Conservation (phyloP, 352 stramenopile species). For the Globisporangium splendens region DNA sequence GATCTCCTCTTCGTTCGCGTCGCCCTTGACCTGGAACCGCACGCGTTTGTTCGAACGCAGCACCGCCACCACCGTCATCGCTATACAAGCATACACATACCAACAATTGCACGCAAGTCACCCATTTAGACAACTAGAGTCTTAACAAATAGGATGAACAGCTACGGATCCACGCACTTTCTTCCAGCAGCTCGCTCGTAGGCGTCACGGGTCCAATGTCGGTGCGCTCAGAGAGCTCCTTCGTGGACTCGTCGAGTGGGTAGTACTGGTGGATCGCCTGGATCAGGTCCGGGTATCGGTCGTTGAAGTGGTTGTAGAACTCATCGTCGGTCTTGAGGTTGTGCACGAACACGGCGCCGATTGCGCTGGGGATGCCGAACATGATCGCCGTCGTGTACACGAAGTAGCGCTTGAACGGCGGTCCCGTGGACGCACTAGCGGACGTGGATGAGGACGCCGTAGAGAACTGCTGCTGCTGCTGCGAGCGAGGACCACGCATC, state of each 20-base stretch:
- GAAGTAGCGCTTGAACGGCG: conserved; percentile 71
- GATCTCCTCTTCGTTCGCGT: conserved; percentile 61
- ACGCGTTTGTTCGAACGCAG: conserved; percentile 55
- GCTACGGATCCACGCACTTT: conserved; percentile 39
- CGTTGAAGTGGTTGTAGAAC: conserved; percentile 83
- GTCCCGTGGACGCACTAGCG: conserved; percentile 8
- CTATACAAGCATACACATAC: conserved; percentile 17
- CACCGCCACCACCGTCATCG: conserved; percentile 54
- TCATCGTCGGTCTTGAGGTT: conserved; percentile 80
- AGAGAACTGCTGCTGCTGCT: conserved; percentile 15
- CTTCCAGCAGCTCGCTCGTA: conserved; percentile 50
- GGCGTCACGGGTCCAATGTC: conserved; percentile 66
- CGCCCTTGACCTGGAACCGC: conserved; percentile 49
- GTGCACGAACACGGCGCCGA: conserved; percentile 75
- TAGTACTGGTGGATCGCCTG: conserved; percentile 62
- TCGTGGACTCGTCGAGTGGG: conserved; percentile 42
- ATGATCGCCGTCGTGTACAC: conserved; percentile 75
- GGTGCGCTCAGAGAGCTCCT: conserved; percentile 46
- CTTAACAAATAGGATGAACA: too few species aligned
- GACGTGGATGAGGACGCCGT: conserved; percentile 5
- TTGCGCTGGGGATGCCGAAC: conserved; percentile 62
- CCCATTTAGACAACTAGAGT: too few species aligned
- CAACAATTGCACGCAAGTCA: neutral
- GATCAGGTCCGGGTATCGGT: conserved; percentile 77
- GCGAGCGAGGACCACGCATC: neutral